Evolutionary conservation across 768 basidiomycete genomes (phyloP), one percentile per base, ranked within the genome.

Genomic region (Gloeostereum incarnatum): DNA sequence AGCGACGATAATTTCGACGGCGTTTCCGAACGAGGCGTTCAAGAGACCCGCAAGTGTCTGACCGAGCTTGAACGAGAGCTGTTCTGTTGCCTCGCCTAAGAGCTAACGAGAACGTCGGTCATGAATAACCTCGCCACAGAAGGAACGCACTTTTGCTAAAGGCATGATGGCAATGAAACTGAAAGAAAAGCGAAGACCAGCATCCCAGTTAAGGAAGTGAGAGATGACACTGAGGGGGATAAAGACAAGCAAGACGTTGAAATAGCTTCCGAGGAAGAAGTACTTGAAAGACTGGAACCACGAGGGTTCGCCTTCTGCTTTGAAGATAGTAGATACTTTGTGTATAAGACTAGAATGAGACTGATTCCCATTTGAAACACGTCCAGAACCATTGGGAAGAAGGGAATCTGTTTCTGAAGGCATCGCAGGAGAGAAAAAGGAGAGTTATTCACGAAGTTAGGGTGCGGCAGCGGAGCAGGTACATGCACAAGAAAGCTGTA

Each of bases 1-100:
- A 29, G 88, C 90, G 25, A 93, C 87, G 45, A 91, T 91, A 35
- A 91, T 85, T 56, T 92, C 89, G 31, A 90, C 83, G 6, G 84
- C 84, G 51, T 85, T 86, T 21, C 81, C 82, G 44, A 85, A 85
- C 1, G 83, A 75, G 6, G 88, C 91, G 48, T 93, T 93, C 38
- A 93, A 63, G 3, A 94, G 65, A 19, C 89, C 90, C 27, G 89
- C 87, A 22, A 92, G 63, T 1, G 89, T 92, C 50, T 90, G 77
- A 4, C 90, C 90, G 33, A 93, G 63, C 49, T 75, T 76, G 34
- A 78, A 55, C 1, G 82, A 81, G 66, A 86, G 68, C 56, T 87
- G 84, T 36, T 90, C 85, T 0, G 87, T 90, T 0, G 85, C 78
- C 38, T 84, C 80, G 9, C 87, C 86, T 5, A 90, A 72, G 36